A percentile compares a stretch with the other conserved stretches of the same genome.
phyloP scores from a whole-genome alignment of 306 rosid species.

The Inga laurina region DNA sequence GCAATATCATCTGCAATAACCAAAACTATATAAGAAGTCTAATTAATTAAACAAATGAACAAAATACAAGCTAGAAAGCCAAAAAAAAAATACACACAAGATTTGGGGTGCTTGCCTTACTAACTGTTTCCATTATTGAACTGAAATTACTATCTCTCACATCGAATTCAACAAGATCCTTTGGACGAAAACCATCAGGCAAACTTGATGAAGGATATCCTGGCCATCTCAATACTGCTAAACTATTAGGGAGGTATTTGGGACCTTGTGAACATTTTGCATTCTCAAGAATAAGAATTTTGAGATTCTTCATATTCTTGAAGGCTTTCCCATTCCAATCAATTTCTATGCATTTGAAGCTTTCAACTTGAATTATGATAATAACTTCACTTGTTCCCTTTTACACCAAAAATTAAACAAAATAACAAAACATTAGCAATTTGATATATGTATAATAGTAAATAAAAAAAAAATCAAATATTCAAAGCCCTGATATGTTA shows the following conservation, averaged over 20 bases:
- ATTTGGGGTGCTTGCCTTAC: neutral
- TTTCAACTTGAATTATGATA: neutral
- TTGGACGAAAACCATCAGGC: neutral
- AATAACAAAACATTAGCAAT: neutral
- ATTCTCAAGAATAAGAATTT: neutral
- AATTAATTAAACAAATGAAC: too few species aligned
- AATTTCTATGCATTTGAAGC: neutral
- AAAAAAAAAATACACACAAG: neutral
- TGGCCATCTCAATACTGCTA: conserved; percentile 18
- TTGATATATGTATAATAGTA: too few species aligned
- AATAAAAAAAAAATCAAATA: too few species aligned
- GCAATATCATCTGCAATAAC: neutral
- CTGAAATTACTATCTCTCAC: neutral
- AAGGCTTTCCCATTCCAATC: conserved; percentile 10
- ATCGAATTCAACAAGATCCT: conserved; percentile 11
- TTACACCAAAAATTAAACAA: neutral
- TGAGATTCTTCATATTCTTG: conserved; percentile 1
- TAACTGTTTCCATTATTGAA: neutral
- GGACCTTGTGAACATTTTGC: neutral
- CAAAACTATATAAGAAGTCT: neutral
- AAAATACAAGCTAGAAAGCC: too few species aligned
- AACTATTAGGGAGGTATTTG: neutral
- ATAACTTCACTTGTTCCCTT: conserved; percentile 15
- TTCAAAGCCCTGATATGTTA: neutral
- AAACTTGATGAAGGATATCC: conserved; percentile 20